phyloP scores from a whole-genome alignment of 495 filamentous ascomycete genomes.

The Peziza echinospora region DNA sequence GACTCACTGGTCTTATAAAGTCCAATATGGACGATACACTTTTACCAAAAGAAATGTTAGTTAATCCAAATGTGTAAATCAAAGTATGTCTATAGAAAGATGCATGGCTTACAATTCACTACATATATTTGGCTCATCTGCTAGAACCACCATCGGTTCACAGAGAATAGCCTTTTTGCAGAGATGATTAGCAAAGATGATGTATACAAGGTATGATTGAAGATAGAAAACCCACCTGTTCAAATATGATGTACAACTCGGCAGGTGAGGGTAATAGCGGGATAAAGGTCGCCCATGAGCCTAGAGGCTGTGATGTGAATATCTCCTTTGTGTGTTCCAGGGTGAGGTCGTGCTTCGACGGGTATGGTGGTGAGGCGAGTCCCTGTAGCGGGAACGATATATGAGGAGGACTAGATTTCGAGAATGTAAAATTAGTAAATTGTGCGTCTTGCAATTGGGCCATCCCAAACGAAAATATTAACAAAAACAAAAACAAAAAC shows the following conservation, averaged over 20 bases:
- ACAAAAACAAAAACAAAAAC: neutral
- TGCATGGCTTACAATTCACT: slow-evolving; percentile 10
- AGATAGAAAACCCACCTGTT: slow-evolving; percentile 10
- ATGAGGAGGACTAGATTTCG: slow-evolving; percentile 13
- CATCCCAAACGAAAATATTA: neutral
- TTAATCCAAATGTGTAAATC: no score
- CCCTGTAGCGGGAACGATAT: slow-evolving; percentile 18
- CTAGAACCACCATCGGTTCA: slow-evolving; percentile 17
- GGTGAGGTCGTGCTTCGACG: slow-evolving; percentile 14
- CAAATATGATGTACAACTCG: slow-evolving; percentile 19
- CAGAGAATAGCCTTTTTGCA: slow-evolving; percentile 18
- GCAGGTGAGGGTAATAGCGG: slow-evolving; percentile 14
- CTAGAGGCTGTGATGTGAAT: slow-evolving; percentile 16
- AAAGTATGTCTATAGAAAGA: neutral
- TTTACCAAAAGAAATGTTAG: neutral
- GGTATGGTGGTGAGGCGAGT: slow-evolving; percentile 8
- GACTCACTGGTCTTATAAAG: slow-evolving; percentile 15
- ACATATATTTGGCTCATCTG: slow-evolving; percentile 16
- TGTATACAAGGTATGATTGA: neutral
- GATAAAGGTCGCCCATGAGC: slow-evolving; percentile 17
- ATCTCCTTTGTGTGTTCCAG: slow-evolving; percentile 16
- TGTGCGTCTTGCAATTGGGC: slow-evolving; percentile 1
- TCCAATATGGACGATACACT: slow-evolving; percentile 2
- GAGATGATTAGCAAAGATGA: no score
- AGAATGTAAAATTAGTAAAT: neutral